Evolutionary conservation across 768 basidiomycete genomes (phyloP).

Genomic region (Trametes meyenii): DNA sequence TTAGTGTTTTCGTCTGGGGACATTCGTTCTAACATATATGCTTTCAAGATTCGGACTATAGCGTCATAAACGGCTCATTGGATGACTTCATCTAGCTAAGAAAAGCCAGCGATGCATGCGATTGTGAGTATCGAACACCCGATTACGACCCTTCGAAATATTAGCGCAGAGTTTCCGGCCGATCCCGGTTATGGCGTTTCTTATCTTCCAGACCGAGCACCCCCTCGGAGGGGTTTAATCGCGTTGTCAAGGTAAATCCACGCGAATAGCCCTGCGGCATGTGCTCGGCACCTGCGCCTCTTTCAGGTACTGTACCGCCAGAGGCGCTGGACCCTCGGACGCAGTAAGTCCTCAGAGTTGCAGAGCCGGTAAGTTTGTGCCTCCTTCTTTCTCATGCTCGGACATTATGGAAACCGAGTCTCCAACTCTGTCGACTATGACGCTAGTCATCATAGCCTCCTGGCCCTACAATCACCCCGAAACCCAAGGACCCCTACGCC

Average conservation of each 20-base stretch:
- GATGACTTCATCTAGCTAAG: no score
- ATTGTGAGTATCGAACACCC: no score
- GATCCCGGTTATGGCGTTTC: neutral
- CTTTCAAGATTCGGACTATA: no score
- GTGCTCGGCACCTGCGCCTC: constrained; percentile 1
- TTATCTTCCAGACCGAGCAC: neutral
- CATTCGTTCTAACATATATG: no score
- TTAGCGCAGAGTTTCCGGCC: neutral
- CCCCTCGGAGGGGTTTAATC: neutral
- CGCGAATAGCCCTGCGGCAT: neutral
- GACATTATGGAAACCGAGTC: neutral
- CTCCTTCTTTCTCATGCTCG: neutral
- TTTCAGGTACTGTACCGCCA: neutral
- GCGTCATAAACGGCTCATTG: no score
- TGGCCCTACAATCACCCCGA: neutral
- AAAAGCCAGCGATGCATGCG: no score
- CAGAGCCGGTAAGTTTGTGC: neutral
- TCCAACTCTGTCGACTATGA: neutral
- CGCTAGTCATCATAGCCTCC: neutral
- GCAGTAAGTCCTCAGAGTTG: neutral
- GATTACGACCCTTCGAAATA: neutral
- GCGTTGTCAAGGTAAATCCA: constrained; percentile 1
- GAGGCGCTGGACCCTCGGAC: neutral
- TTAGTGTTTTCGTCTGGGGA: no score
- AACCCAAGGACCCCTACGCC: neutral